These are phyloP conservation scores for Chromosphaera perkinsii DNA, from an alignment of 208 protist genomes.

Conservation along the genomic window DNA sequence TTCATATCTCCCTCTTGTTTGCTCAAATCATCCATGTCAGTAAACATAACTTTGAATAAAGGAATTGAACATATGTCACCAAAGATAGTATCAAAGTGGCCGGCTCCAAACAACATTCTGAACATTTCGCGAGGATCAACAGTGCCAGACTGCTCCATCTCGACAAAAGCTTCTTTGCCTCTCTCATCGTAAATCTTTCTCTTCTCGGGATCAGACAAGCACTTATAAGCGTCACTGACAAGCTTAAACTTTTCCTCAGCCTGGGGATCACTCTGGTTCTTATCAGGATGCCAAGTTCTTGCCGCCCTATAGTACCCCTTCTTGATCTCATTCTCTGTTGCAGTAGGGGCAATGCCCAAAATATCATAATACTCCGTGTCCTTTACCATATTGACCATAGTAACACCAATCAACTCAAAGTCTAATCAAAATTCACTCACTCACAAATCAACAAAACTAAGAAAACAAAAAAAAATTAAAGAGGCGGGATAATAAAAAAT, in stretches of 20 bases:
- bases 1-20: too few species aligned
- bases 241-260: conserved; percentile 10
- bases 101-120: conserved; percentile 11
- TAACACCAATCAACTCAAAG: too few species aligned
- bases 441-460: too few species aligned
- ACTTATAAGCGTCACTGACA: conserved; percentile 14
- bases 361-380: conserved; percentile 43
- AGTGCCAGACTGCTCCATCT: background rate
- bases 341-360: conserved; percentile 32
- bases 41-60: too few species aligned
- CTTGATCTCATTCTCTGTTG: conserved; percentile 53
- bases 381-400: conserved; percentile 15
- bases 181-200: conserved; percentile 12
- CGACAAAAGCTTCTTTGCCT: background rate
- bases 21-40: too few species aligned
- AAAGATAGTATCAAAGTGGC: conserved; percentile 22
- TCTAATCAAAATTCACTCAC: too few species aligned
- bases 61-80: conserved; percentile 12
- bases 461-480: too few species aligned
- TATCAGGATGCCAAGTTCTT: conserved; percentile 20
- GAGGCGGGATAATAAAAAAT: too few species aligned
- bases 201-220: background rate
- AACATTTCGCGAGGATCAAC: conserved; percentile 13
- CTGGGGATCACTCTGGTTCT: conserved; percentile 2
- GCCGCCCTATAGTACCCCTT: conserved; percentile 27